Base-by-base conservation (phyloP, 192 early-diverging fungal species). In the Haplosporangium gracile region DNA sequence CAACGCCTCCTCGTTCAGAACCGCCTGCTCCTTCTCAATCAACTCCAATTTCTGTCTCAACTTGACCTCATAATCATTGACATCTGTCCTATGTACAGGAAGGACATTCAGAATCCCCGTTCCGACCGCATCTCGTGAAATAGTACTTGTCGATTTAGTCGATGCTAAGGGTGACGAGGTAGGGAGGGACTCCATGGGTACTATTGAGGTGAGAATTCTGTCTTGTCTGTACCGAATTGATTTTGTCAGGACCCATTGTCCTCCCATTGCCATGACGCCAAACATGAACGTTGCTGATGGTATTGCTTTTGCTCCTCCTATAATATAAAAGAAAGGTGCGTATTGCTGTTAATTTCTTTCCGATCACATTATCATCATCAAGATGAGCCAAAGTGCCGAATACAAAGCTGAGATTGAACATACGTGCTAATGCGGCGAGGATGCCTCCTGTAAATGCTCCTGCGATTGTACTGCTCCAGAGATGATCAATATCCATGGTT, bases 1-100 rank as follows among this genome's bases (percentile, higher is more conserved):
- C 55, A 73, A 26, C 29, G 29, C n/a, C 73, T 91, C 86, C 32
- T 74, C 80, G 45, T 89, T 86, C 29, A 92, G 51, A n/a, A 77
- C 29, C 11, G 49, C 55, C 60, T 91, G 73, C 63, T 92, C 90
- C 26, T 74, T 74, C 70, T 92, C 91, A 29, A 92, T 78, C 43
- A 81, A 45, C 45, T 78, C 75, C 15, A 92, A 72, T 53, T 89
- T 88, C 5, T 78, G 55, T 43, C 79, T 81, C 68, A 95, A 77
- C n/a, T 91, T 92, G 0, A 80, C 75, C 43, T 92, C 91, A 80
- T 95, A 95, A 39, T 95, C 94, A 26, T 92, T 91, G 2, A 91
- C 88, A 43, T 92, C 90, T 53, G 94, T 82, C 45, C 92, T 82
- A 38, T 93, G 91, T 36, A 95, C 76, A 4, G 94, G 94, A 36